These are phyloP conservation scores for Arthrobotrys megalospora DNA, from an alignment of 2,329 filamentous ascomycete species.

Conservation along the genomic window DNA sequence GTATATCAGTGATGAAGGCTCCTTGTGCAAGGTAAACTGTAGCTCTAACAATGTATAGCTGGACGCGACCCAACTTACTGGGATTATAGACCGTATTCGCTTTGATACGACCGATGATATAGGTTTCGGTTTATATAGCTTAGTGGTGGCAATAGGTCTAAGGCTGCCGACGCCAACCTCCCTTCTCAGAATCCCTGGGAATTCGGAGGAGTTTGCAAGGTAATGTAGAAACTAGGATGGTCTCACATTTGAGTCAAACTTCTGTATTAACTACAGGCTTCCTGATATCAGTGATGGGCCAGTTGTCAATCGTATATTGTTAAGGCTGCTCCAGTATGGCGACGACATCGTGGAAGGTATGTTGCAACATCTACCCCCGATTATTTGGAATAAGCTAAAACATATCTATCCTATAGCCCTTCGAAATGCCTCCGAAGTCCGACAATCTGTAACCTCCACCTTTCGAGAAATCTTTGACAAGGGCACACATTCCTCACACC, in stretches of 20 bases:
- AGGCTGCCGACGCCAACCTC: not conserved
- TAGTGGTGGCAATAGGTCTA: constrained; percentile 39
- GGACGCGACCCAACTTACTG: constrained; percentile 2
- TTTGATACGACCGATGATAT: not conserved
- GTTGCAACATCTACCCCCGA: not conserved
- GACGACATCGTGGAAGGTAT: constrained; percentile 25
- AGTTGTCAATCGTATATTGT: constrained; percentile 6
- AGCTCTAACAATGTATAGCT: constrained; percentile 22
- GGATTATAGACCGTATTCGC: not conserved
- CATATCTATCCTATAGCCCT: constrained; percentile 5
- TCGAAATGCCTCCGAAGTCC: constrained; percentile 22
- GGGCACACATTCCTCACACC: constrained; percentile 14
- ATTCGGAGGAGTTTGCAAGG: not conserved
- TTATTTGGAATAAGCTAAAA: not conserved
- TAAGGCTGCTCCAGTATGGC: constrained; percentile 38
- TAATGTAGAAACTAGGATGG: not conserved
- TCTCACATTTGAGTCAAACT: not conserved
- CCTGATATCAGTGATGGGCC: not conserved
- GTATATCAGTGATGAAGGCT: not conserved
- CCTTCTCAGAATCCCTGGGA: not conserved
- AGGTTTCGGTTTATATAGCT: constrained; percentile 27
- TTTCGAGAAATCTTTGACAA: constrained; percentile 42
- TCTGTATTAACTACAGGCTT: not conserved
- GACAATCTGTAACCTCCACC: constrained; percentile 8
- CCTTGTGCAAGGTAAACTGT: not conserved